Evolutionary conservation across 805 yeast genomes (phyloP).

Genomic region (Ogataea trehalophila): DNA sequence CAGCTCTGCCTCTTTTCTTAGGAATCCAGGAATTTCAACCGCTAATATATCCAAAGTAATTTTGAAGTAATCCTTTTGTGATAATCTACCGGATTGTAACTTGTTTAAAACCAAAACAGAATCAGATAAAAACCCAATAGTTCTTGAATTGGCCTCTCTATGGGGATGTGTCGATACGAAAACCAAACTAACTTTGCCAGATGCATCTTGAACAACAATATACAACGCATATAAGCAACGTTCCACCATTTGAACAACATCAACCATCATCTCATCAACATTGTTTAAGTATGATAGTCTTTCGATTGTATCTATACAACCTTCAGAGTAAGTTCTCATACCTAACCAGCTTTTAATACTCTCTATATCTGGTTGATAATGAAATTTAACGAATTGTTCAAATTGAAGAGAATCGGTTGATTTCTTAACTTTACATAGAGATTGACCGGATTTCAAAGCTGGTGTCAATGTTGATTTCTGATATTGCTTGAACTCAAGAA

Average conservation of each 20-base stretch:
- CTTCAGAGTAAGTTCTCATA: slow-evolving; percentile 21
- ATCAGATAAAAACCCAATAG: slow-evolving; percentile 16
- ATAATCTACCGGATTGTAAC: slow-evolving; percentile 8
- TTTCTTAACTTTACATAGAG: slow-evolving; percentile 1
- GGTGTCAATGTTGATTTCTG: slow-evolving; percentile 2
- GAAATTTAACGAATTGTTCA: slow-evolving; percentile 6
- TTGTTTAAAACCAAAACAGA: slow-evolving; percentile 15
- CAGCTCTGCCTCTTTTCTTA: slow-evolving; percentile 12
- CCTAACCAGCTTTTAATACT: slow-evolving; percentile 17
- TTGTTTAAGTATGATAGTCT: slow-evolving; percentile 14
- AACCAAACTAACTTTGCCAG: slow-evolving; percentile 8
- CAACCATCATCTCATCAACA: slow-evolving; percentile 18
- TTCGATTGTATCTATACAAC: slow-evolving; percentile 23
- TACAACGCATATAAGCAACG: slow-evolving; percentile 19
- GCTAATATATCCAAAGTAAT: slow-evolving; percentile 10
- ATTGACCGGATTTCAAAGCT: slow-evolving; percentile 12
- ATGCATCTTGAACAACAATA: slow-evolving; percentile 14
- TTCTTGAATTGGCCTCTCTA: slow-evolving; percentile 6
- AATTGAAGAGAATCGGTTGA: not conserved
- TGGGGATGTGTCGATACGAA: slow-evolving; percentile 4
- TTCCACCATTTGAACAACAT: slow-evolving; percentile 22
- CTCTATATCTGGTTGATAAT: slow-evolving; percentile 20
- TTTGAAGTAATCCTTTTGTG: slow-evolving; percentile 12
- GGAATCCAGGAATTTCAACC: slow-evolving; percentile 16
- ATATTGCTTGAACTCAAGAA: slow-evolving; percentile 11